phyloP scores from a whole-genome alignment of 331 rosid species.

The Malus hybrid region DNA sequence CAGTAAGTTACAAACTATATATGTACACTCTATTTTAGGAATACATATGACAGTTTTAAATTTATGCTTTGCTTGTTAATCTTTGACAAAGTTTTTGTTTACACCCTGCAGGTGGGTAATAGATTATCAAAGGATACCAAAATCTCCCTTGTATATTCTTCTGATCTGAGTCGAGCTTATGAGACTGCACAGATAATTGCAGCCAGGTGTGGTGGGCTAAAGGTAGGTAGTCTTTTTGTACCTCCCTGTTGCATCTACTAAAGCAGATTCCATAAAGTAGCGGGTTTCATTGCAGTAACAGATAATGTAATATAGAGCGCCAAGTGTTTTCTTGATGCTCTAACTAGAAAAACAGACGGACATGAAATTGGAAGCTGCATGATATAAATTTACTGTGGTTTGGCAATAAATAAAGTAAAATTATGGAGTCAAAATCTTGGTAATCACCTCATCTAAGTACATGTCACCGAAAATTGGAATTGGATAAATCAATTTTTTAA shows the following conservation, averaged over 20 bases:
- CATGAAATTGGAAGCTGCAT: too few relatives aligned
- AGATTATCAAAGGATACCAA: conserved; percentile 66
- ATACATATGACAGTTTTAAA: neutral
- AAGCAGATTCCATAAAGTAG: neutral
- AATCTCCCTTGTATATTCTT: conserved; percentile 60
- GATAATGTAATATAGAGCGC: neutral
- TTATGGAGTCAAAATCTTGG: neutral
- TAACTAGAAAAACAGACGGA: too few relatives aligned
- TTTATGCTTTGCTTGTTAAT: neutral
- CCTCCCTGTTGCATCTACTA: neutral
- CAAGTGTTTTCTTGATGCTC: neutral
- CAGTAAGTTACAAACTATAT: conserved; percentile 41
- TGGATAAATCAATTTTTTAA: neutral
- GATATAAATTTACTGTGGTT: too few relatives aligned
- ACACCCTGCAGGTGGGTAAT: conserved; percentile 58
- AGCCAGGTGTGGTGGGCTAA: conserved; percentile 51
- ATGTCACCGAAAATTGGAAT: neutral
- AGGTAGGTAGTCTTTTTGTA: conserved; percentile 43
- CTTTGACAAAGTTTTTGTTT: neutral
- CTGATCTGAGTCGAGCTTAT: conserved; percentile 81
- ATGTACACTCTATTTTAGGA: conserved; percentile 1
- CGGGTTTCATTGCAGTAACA: neutral
- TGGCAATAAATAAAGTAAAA: neutral
- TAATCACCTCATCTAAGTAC: neutral
- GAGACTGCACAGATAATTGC: conserved; percentile 87